These are phyloP conservation scores for Leccinum uliginosum DNA, from an alignment of 768 basidiomycete species.

Conservation along the genomic window DNA sequence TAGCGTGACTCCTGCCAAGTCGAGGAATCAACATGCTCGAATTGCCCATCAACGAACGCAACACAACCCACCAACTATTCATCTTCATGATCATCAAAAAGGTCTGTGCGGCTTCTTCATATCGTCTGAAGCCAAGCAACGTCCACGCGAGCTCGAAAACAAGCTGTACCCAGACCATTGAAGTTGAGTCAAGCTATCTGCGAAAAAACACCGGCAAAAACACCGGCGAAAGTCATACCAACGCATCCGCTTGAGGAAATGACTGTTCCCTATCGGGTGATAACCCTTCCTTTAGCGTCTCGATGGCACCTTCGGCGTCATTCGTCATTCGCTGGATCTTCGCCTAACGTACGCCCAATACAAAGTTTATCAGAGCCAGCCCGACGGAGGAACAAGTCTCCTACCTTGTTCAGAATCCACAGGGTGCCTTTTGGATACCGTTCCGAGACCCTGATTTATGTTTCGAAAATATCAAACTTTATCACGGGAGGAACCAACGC, in stretches of 20 bases:
- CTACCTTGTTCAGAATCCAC: conserved; percentile 70
- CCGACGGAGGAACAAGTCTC: conserved; percentile 1
- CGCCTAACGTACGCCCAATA: conserved; percentile 39
- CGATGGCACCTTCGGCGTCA: conserved; percentile 62
- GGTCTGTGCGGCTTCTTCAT: conserved; percentile 62
- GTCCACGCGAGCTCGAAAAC: conserved; percentile 80
- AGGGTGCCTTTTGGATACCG: conserved; percentile 64
- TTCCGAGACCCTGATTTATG: conserved; percentile 39
- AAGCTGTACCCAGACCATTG: conserved; percentile 38
- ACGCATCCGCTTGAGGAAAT: conserved; percentile 69
- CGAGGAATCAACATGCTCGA: neutral
- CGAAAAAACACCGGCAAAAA: neutral
- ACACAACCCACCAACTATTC: conserved; percentile 57
- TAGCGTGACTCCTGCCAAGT: conserved; percentile 62
- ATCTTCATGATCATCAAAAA: conserved; percentile 62
- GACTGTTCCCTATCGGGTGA: conserved; percentile 44
- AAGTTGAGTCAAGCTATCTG: neutral
- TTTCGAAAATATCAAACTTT: neutral
- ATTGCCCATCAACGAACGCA: neutral
- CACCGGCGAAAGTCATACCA: conserved; percentile 36
- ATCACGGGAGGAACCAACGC: conserved; percentile 14
- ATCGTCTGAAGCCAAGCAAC: conserved; percentile 56
- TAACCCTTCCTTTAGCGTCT: conserved; percentile 55
- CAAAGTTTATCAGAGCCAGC: neutral
- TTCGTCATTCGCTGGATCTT: conserved; percentile 72